Evolutionary conservation across 768 basidiomycete species (phyloP), one percentile per base, ranked within the genome.

Genomic region (Porphyrellus cyaneotinctus): DNA sequence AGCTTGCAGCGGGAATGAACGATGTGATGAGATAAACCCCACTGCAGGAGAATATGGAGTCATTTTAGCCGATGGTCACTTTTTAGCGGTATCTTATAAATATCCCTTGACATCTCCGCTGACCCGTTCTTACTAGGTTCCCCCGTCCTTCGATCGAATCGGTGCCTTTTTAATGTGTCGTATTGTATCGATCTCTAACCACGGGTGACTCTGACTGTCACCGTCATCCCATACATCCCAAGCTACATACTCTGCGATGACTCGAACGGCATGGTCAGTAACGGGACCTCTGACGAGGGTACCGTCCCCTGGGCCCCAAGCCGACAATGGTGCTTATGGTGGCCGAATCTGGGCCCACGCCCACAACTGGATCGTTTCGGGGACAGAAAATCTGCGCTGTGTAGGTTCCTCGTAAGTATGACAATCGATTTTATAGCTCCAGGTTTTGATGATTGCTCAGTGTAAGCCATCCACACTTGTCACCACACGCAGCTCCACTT

Each of bases 21-120:
- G 43, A 53, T 48, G 49, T 45, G 38, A 52, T 37, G 38, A 50
- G 50, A 58, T 58, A 54, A 33, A 41, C 37, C 30, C 54, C 31
- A 7, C 43, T 42, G 47, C 55, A 51, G 42, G 37, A 42, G 24
- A 54, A 43, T 47, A 49, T 53, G 49, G 47, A 47, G 44, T 56
- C 52, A 56, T 39, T 43, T 52, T 55, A 52, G 37, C 50, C 42
- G 45, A 41, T 43, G 31, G 14, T 38, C 37, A 35, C 57, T 53
- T 57, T 49, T 53, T 55, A 49, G 32, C 45, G 46, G 45, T 47
- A 18, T 64, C 36, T 54, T 64, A 58, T 58, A 61, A 51, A 59
- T 52, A 58, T 47, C 38, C 53, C 24, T 24, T 24, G 24, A 43
- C 22, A 41, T 45, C 61, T 37, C 58, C 33, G 48, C n/a, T 43